Conservation (phyloP, 1,139 yeast genomes). For the Yamadazyma pseudoaaseri region DNA sequence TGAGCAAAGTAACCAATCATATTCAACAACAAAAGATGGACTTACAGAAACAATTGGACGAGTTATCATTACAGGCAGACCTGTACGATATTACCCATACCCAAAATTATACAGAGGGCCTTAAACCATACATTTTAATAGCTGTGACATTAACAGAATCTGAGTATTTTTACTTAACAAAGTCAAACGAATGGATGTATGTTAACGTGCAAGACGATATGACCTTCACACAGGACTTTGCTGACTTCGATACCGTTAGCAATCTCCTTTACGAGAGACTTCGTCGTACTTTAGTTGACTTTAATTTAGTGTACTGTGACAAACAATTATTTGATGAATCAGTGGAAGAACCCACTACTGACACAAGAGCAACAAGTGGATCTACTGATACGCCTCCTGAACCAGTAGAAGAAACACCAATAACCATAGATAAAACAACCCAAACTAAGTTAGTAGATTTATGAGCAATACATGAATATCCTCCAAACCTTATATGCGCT, state of each 20-base stretch:
- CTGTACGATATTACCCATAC: conserved; percentile 15
- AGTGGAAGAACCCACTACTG: neutral
- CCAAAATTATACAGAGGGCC: conserved; percentile 9
- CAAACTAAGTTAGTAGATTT: neutral
- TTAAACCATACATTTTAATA: conserved; percentile 21
- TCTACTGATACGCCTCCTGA: neutral
- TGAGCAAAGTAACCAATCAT: conserved; percentile 17
- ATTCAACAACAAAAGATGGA: conserved; percentile 18
- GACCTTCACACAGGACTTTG: conserved; percentile 9
- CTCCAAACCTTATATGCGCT: neutral
- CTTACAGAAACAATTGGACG: conserved; percentile 22
- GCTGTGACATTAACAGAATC: conserved; percentile 31
- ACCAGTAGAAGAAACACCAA: neutral
- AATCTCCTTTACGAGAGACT: conserved; percentile 6
- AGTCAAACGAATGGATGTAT: conserved; percentile 20
- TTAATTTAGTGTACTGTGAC: conserved; percentile 12
- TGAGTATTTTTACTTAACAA: conserved; percentile 26
- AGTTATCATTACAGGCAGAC: conserved; percentile 9
- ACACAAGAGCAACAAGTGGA: neutral
- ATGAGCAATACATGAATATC: neutral
- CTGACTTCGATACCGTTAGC: conserved; percentile 9
- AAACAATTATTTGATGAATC: conserved; percentile 7
- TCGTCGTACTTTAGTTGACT: conserved; percentile 4
- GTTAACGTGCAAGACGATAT: conserved; percentile 9
- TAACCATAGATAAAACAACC: neutral